Conservation (phyloP, 345 rosid species). For the Noccaea caerulescens region DNA sequence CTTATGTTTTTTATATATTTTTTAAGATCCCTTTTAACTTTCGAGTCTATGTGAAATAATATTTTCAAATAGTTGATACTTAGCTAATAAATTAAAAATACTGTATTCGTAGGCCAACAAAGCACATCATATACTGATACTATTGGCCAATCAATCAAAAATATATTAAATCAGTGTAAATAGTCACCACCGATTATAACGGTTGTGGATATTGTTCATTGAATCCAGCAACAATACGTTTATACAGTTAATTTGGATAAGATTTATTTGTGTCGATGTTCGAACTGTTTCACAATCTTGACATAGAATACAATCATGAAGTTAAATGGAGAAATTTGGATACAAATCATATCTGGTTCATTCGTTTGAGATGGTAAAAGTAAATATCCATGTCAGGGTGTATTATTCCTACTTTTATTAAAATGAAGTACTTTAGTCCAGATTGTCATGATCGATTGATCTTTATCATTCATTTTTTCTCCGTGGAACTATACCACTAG, state of each 20-base stretch:
- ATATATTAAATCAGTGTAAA: background rate
- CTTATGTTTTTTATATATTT: no score
- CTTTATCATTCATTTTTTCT: background rate
- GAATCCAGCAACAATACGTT: slow-evolving; percentile 13
- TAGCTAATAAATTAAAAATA: background rate
- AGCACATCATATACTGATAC: background rate
- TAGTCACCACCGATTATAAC: background rate
- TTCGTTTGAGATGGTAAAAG: background rate
- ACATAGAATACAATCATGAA: background rate
- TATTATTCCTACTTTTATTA: background rate
- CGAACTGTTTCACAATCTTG: background rate
- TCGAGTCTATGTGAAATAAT: no score
- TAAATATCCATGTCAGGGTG: background rate
- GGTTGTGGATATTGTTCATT: slow-evolving; percentile 19
- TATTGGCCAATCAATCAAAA: background rate
- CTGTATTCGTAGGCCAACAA: background rate
- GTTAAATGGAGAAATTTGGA: background rate
- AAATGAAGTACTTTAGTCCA: background rate
- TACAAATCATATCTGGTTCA: background rate
- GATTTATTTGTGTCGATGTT: slow-evolving; percentile 10
- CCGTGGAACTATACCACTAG: slow-evolving; percentile 24
- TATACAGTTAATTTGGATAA: slow-evolving; percentile 36
- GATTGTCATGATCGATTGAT: background rate
- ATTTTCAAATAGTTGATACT: background rate
- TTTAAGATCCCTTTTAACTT: no score